Conservation (phyloP, 345 rosid genomes). For the Ceriops zippeliana region DNA sequence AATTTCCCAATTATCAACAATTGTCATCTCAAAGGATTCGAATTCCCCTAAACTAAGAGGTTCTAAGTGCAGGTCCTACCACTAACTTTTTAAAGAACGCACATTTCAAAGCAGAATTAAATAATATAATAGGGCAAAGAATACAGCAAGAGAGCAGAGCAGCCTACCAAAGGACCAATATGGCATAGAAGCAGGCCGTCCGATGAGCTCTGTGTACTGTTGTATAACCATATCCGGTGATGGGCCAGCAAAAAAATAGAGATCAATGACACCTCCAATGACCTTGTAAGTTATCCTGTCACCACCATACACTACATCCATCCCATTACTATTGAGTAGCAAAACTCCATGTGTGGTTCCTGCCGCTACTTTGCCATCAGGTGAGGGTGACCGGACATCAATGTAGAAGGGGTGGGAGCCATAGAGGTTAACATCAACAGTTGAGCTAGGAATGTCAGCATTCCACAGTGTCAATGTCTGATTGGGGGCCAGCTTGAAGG, state of each 20-base stretch:
- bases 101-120: neutral
- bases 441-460: slow-evolving; percentile 37
- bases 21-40: no score
- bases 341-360: slow-evolving; percentile 63
- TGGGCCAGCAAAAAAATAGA: slow-evolving; percentile 54
- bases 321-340: slow-evolving; percentile 65
- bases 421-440: slow-evolving; percentile 50
- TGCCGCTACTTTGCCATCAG: slow-evolving; percentile 26
- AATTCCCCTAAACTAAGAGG: no score
- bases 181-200: slow-evolving; percentile 76
- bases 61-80: no score
- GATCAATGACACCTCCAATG: slow-evolving; percentile 64
- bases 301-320: slow-evolving; percentile 56
- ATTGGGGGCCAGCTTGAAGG: slow-evolving; percentile 36
- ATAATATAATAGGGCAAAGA: neutral
- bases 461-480: slow-evolving; percentile 59
- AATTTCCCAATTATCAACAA: no score
- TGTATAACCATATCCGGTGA: slow-evolving; percentile 50
- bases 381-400: slow-evolving; percentile 45
- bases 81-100: no score
- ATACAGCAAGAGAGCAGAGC: neutral
- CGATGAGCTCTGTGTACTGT: slow-evolving; percentile 67
- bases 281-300: slow-evolving; percentile 55
- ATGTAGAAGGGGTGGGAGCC: slow-evolving; percentile 78
- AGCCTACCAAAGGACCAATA: slow-evolving; percentile 72